Evolutionary conservation across 2,329 filamentous ascomycete genomes (phyloP), one percentile per base, ranked within the genome.

Genomic region (Hypoxylon sp.): DNA sequence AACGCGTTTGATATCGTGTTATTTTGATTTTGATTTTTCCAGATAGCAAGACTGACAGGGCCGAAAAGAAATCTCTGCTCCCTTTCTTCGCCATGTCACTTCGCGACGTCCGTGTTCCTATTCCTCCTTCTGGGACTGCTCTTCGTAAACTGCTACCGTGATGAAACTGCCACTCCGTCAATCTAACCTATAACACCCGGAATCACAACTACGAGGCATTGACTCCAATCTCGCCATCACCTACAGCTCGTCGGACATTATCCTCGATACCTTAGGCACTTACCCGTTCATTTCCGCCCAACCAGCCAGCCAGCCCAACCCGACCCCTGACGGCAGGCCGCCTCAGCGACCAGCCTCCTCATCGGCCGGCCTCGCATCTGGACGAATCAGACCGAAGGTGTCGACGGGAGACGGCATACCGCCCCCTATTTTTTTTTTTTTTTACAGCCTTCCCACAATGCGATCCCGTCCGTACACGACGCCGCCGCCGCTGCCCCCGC

Each of bases 391-490:
- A 20, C 26, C 11, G 11, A 6, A 29, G 6, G 6, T 6, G 26
- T 29, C 11, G 11, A 11, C 11, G 6, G 2, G 11, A 23, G 5
- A 20, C 9, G 21, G 18, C 15, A 20, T n/a, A 17, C 3, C 2
- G 17, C 3, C 23, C 2, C 37, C 23, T 13, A 10, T 24, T 21
- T n/a, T n/a, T n/a, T n/a, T n/a, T n/a, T n/a, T n/a, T n/a, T n/a
- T n/a, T n/a, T n/a, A n/a, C n/a, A n/a, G n/a, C n/a, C n/a, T n/a
- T n/a, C n/a, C 6, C 51, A 60, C 4, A 6, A 67, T 67, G 65
- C 63, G 65, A 31, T 71, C 70, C 20, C 67, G 62, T 48, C 68
- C 70, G 7, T 69, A 71, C 58, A 66, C 63, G 11, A 45, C 70
- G 9, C 62, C 71, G 17, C 67, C 69, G 37, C 66, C 70, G 1